phyloP scores from a whole-genome alignment of 768 basidiomycete species.

The Lactarius hatsudake region DNA sequence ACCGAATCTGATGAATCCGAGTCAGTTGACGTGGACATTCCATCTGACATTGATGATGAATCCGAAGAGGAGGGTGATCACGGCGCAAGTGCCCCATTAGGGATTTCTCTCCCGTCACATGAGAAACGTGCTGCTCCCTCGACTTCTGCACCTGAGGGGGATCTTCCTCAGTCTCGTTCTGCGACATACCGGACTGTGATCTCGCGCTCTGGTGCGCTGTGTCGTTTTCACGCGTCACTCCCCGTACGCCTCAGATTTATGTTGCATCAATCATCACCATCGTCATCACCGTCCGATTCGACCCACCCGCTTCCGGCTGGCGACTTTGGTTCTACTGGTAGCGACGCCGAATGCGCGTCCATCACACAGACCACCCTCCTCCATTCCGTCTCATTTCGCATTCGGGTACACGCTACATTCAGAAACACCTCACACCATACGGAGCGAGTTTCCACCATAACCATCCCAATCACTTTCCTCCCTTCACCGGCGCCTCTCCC shows the following conservation, averaged over 20 bases:
- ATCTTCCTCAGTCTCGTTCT: conserved; percentile 31
- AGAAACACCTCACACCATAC: conserved; percentile 66
- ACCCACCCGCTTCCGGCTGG: conserved; percentile 41
- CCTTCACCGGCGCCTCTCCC: conserved; percentile 78
- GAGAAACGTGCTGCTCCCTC: conserved; percentile 26
- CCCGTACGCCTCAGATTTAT: conserved; percentile 78
- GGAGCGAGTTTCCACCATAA: conserved; percentile 60
- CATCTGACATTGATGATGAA: conserved; percentile 26
- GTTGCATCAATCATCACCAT: conserved; percentile 61
- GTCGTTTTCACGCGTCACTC: conserved; percentile 78
- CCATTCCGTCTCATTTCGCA: conserved; percentile 75
- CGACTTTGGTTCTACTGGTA: conserved; percentile 49
- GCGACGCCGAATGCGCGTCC: conserved; percentile 64
- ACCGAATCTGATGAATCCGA: conserved; percentile 15
- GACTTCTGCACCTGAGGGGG: conserved; percentile 27
- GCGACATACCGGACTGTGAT: conserved; percentile 48
- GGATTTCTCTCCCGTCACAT: conserved; percentile 29
- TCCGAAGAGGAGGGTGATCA: conserved; percentile 37
- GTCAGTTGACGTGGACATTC: conserved; percentile 26
- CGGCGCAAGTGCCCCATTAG: conserved; percentile 38
- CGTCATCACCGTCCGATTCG: conserved; percentile 48
- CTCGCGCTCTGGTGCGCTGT: conserved; percentile 86
- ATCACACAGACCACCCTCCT: conserved; percentile 81
- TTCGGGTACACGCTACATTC: conserved; percentile 75
- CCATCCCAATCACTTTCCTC: conserved; percentile 68